Conservation (phyloP, 2,329 filamentous ascomycete genomes). For the Neopestalotiopsis clavispora region DNA sequence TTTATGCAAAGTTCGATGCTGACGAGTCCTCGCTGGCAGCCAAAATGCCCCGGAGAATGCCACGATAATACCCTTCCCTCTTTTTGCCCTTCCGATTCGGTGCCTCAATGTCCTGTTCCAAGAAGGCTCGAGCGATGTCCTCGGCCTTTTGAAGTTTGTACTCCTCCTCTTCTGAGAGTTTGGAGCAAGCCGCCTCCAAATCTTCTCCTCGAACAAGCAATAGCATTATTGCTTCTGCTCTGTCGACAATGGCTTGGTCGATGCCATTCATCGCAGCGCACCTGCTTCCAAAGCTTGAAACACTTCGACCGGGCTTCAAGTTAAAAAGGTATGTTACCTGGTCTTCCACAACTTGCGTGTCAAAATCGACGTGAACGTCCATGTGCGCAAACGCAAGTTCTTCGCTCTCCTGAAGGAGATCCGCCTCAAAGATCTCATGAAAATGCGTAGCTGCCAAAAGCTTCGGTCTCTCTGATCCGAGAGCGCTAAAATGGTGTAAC, state of each 20-base stretch:
- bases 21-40: slow-evolving; percentile 14
- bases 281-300: slow-evolving; percentile 81
- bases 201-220: slow-evolving; percentile 76
- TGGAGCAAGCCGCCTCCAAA: slow-evolving; percentile 73
- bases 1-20: slow-evolving; percentile 13
- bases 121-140: slow-evolving; percentile 60
- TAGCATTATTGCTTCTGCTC: slow-evolving; percentile 75
- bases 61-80: slow-evolving; percentile 26
- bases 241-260: slow-evolving; percentile 69
- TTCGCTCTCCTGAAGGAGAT: slow-evolving; percentile 55
- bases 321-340: slow-evolving; percentile 79
- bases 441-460: slow-evolving; percentile 68
- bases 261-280: slow-evolving; percentile 91
- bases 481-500: slow-evolving; percentile 58
- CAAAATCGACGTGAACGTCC: slow-evolving; percentile 66
- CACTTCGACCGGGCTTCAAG: slow-evolving; percentile 69
- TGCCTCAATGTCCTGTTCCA: slow-evolving; percentile 48
- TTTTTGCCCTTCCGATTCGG: slow-evolving; percentile 17
- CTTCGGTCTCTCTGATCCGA: slow-evolving; percentile 54
- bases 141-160: slow-evolving; percentile 72
- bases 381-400: slow-evolving; percentile 70
- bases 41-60: slow-evolving; percentile 31
- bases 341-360: slow-evolving; percentile 56
- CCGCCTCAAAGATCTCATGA: slow-evolving; percentile 74
- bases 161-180: slow-evolving; percentile 67